Evolutionary conservation across 176 grass and related monocot genomes (phyloP).

Genomic region (barley (Hordeum vulgare)): DNA sequence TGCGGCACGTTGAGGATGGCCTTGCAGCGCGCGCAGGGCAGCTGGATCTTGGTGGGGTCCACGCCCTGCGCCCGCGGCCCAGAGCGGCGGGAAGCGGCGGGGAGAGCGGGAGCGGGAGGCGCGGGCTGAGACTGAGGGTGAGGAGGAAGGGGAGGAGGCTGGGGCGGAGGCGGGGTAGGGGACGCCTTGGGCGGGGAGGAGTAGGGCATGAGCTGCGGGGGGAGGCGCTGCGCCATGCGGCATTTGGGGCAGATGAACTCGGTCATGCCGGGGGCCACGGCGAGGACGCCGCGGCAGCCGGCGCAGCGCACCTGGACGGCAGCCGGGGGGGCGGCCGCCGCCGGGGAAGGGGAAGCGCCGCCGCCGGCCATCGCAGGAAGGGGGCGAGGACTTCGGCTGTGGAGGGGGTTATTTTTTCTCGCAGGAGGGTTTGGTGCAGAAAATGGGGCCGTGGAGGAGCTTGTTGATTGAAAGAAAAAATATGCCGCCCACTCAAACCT

Average conservation of each 20-base stretch:
- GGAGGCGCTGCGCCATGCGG: constrained; percentile 57
- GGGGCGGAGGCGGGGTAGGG: constrained; percentile 20
- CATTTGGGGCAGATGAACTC: constrained; percentile 90
- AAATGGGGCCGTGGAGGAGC: too few relatives aligned
- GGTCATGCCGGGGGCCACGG: constrained; percentile 54
- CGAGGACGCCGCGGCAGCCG: constrained; percentile 44
- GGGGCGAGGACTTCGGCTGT: neutral
- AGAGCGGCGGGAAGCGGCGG: constrained; percentile 5
- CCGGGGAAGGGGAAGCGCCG: constrained; percentile 18
- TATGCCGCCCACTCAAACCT: too few relatives aligned
- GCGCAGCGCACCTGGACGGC: constrained; percentile 44
- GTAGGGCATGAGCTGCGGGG: constrained; percentile 54
- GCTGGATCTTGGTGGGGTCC: constrained; percentile 77
- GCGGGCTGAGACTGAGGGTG: neutral
- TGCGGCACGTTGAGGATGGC: constrained; percentile 79
- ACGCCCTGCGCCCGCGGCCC: constrained; percentile 50
- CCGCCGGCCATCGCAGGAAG: constrained; percentile 24
- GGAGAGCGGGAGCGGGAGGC: neutral
- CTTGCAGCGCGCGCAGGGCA: constrained; percentile 56
- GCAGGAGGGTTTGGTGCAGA: neutral
- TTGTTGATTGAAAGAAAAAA: too few relatives aligned
- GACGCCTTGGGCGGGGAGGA: constrained; percentile 16
- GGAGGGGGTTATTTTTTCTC: neutral
- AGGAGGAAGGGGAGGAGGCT: neutral
- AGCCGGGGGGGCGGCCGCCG: neutral